Evolutionary conservation across 768 basidiomycete genomes (phyloP), one percentile per base, ranked within the genome.

Genomic region (Trametes maxima): DNA sequence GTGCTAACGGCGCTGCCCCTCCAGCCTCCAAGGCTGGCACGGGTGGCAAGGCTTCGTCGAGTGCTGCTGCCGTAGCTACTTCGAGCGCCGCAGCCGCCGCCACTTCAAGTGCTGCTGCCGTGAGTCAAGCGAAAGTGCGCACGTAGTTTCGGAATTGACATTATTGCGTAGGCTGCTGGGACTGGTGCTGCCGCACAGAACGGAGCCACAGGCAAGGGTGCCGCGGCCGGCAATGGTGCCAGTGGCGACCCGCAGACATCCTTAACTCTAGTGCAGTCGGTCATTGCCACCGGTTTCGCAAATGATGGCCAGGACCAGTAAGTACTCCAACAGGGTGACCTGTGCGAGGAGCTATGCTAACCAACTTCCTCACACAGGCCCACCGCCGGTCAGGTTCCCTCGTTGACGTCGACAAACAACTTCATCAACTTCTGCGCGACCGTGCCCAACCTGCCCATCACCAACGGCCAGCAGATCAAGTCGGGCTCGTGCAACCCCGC

Each of bases 341-440:
- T n/a, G 6, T 24, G 46, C 21, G 19, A 8, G 3, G 6, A 43
- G n/a, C 21, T 3, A 28, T 43, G 42, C n/a, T 49, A 14, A 48
- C 22, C 42, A 6, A 8, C 36, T 19, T 36, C 42, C 54, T 64
- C 33, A 37, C 22, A 14, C 17, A 49, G 49, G 21, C 63, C 75
- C 0, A 65, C 67, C 0, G 62, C 78, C 54, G 85, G 83, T 28
- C 79, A 86, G 72, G 79, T 80, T 22, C 75, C 84, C 14, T 87
- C 85, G 6, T 73, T 84, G 7, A 86, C 82, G 0, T 86, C 86
- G n/a, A 72, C 72, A 47, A 87, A 90, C 76, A 90, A 90, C 78
- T 91, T 87, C 71, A 88, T 88, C 75, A 87, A 88, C 75, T 86
- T 77, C 71, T 88, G 88, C 66, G 72, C 76, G 7, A 82, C 80